Percentiles rank a stretch among this genome's conserved stretches.
Conservation (phyloP, 352 stramenopile species). For the Thraustochytrium sp. region DNA sequence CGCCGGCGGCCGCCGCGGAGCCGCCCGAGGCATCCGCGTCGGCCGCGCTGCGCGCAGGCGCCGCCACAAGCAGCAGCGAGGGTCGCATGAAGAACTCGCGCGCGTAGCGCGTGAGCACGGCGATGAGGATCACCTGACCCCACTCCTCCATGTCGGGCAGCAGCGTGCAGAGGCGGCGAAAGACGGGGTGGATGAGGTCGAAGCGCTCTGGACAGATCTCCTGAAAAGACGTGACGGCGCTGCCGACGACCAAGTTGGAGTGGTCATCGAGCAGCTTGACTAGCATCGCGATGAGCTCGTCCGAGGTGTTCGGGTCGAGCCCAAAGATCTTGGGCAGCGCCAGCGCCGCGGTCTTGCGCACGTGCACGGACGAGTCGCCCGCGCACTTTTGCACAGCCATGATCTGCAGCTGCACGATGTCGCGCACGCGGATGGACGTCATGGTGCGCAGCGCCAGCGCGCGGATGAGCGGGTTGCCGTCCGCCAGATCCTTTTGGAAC, state of each 20-base stretch:
- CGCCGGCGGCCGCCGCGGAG: background rate
- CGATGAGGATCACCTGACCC: slow-evolving; percentile 89
- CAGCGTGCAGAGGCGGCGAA: slow-evolving; percentile 93
- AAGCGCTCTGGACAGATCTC: slow-evolving; percentile 91
- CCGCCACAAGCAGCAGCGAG: background rate
- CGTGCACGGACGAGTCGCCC: slow-evolving; percentile 86
- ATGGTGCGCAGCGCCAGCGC: slow-evolving; percentile 89
- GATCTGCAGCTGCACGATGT: slow-evolving; percentile 98
- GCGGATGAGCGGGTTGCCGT: slow-evolving; percentile 73
- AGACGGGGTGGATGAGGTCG: slow-evolving; percentile 87
- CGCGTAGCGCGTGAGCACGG: slow-evolving; percentile 90
- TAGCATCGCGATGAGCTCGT: slow-evolving; percentile 85
- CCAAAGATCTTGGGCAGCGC: slow-evolving; percentile 87
- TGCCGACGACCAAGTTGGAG: slow-evolving; percentile 95
- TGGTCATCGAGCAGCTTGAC: slow-evolving; percentile 83
- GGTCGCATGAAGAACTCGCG: slow-evolving; percentile 50
- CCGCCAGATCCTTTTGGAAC: slow-evolving; percentile 95
- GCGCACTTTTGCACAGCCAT: slow-evolving; percentile 86
- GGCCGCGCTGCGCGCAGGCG: background rate
- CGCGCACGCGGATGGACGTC: slow-evolving; percentile 92
- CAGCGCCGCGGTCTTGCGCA: slow-evolving; percentile 93
- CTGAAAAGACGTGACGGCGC: slow-evolving; percentile 83
- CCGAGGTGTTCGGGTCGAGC: slow-evolving; percentile 76
- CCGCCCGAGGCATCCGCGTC: background rate
- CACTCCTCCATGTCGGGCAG: slow-evolving; percentile 98